Percentiles rank a stretch among this genome's conserved stretches.
These are phyloP conservation scores for Lentinula novae-zelandiae DNA, from an alignment of 1,284 basidiomycete genomes.

Conservation along the genomic window DNA sequence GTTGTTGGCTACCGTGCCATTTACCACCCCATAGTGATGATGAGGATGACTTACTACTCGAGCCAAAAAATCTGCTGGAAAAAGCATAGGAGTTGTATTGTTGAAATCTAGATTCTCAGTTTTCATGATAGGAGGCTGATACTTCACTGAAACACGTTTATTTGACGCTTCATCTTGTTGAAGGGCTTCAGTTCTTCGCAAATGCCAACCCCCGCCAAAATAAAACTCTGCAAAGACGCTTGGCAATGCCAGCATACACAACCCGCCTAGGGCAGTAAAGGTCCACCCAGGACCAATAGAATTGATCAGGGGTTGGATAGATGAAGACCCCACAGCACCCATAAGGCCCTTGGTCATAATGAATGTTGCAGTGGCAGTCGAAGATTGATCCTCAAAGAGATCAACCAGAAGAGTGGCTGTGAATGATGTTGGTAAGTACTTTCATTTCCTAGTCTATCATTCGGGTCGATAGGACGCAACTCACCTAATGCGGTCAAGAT, in stretches of 20 bases:
- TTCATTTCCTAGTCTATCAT: too few species aligned
- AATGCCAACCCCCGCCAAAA: not conserved
- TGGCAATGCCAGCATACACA: not conserved
- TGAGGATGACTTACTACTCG: not conserved
- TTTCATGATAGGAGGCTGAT: not conserved
- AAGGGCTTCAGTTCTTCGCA: not conserved
- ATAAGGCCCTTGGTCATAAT: slow-evolving; percentile 5
- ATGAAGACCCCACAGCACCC: slow-evolving; percentile 6
- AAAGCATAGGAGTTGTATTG: not conserved
- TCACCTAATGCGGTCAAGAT: not conserved
- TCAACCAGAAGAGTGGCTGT: slow-evolving; percentile 7
- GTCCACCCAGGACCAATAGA: slow-evolving; percentile 4
- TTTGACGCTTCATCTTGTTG: not conserved
- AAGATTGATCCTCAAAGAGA: slow-evolving; percentile 1
- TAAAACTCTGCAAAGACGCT: not conserved
- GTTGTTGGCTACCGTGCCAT: not conserved
- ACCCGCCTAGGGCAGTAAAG: slow-evolving; percentile 2
- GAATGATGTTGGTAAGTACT: not conserved
- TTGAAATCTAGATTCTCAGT: not conserved
- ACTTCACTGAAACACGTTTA: not conserved
- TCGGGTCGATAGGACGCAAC: not conserved
- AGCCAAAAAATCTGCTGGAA: not conserved
- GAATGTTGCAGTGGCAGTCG: not conserved
- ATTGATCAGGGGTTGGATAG: slow-evolving; percentile 1
- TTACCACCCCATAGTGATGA: not conserved